Conservation (phyloP, 1,284 basidiomycete species). For the Papiliotrema terrestris region DNA sequence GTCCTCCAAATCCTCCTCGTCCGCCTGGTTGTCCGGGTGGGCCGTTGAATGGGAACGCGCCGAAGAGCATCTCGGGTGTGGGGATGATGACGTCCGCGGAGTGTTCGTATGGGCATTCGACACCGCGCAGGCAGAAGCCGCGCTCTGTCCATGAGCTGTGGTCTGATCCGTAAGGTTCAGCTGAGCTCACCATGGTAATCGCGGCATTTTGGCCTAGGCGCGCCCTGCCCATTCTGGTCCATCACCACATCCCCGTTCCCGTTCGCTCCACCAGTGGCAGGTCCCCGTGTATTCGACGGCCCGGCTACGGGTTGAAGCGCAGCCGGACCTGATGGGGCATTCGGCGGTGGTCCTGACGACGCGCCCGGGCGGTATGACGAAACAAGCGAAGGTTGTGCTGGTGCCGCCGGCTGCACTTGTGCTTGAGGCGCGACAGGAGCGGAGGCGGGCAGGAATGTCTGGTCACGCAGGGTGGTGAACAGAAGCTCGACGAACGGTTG, state of each 20-base stretch:
- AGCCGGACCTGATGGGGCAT: constrained; percentile 4
- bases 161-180: constrained; percentile 1
- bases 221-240: constrained; percentile 8
- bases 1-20: constrained; percentile 51
- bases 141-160: constrained; percentile 57
- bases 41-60: constrained; percentile 30
- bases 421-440: constrained; percentile 30
- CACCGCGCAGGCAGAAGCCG: constrained; percentile 86
- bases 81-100: constrained; percentile 57
- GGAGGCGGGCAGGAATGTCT: constrained; percentile 63
- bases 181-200: constrained; percentile 79
- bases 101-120: constrained; percentile 87
- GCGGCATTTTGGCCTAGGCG: constrained; percentile 55
- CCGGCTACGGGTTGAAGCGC: constrained; percentile 16
- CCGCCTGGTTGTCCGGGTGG: constrained; percentile 11
- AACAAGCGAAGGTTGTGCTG: constrained; percentile 17
- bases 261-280: not conserved
- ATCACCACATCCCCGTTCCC: constrained; percentile 22
- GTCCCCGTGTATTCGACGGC: constrained; percentile 15
- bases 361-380: constrained; percentile 25
- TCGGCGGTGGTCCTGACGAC: not conserved
- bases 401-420: constrained; percentile 23
- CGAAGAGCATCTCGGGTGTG: constrained; percentile 51
- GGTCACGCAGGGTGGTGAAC: constrained; percentile 73
- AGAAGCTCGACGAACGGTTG: constrained; percentile 74